Evolutionary conservation across 148 eudicot species (phyloP).

Genomic region (Chenopodium berlandieri): DNA sequence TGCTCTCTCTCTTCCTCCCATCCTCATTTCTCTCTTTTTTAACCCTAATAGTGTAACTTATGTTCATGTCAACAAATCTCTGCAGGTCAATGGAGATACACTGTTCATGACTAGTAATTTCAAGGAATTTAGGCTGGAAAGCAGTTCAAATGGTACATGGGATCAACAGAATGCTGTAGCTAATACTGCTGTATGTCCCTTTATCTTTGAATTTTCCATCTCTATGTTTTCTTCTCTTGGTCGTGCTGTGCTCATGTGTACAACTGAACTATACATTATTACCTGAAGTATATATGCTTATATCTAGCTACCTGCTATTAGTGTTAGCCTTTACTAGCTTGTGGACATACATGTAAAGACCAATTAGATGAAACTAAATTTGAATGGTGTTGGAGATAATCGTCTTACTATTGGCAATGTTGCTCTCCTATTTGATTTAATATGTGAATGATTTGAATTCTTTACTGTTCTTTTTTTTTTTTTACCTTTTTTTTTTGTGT

Average conservation of each 20-base stretch:
- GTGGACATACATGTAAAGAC: neutral
- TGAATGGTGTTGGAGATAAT: neutral
- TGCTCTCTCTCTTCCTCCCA: neutral
- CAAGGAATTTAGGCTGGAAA: constrained; percentile 72
- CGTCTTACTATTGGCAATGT: neutral
- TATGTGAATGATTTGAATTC: neutral
- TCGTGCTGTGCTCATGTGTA: neutral
- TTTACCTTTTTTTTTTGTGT: neutral
- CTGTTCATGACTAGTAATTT: constrained; percentile 66
- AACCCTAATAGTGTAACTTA: neutral
- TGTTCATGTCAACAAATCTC: constrained; percentile 12
- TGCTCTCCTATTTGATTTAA: neutral
- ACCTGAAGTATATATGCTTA: neutral
- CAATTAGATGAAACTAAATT: too few relatives aligned
- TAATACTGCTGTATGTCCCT: constrained; percentile 70
- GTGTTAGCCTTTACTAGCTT: too few relatives aligned
- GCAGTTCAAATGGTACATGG: constrained; percentile 57
- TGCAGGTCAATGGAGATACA: constrained; percentile 90
- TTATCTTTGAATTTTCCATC: neutral
- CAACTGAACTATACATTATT: neutral
- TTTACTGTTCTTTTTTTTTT: neutral
- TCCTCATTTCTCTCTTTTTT: neutral
- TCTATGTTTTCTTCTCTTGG: neutral
- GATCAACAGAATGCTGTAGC: constrained; percentile 65
- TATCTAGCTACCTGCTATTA: too few relatives aligned